Conservation (phyloP, 2,329 filamentous ascomycete species). For the Lithohypha guttulata region DNA sequence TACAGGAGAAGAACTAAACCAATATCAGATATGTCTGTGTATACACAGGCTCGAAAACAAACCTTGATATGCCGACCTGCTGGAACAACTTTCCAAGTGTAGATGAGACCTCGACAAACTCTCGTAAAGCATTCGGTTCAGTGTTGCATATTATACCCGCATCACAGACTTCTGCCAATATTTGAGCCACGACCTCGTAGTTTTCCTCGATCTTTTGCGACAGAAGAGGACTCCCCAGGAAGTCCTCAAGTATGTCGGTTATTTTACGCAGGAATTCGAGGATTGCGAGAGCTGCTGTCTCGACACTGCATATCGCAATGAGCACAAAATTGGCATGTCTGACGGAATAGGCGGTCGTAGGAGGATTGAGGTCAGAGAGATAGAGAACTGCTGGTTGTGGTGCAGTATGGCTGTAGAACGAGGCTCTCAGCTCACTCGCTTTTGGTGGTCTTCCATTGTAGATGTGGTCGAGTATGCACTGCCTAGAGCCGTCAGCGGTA, state of each 20-base stretch:
- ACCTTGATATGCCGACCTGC: conserved; percentile 74
- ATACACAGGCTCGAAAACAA: conserved; percentile 15
- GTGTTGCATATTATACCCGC: conserved; percentile 80
- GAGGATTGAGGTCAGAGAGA: conserved; percentile 67
- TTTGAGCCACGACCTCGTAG: conserved; percentile 88
- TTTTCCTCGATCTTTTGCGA: conserved; percentile 76
- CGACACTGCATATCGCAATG: conserved; percentile 70
- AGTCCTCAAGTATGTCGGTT: conserved; percentile 87
- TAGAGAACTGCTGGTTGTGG: conserved; percentile 82
- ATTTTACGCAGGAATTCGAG: conserved; percentile 92
- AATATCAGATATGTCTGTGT: not conserved
- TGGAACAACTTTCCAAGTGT: conserved; percentile 82
- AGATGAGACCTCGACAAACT: conserved; percentile 83
- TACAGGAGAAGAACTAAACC: conserved; percentile 31
- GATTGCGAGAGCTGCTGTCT: conserved; percentile 78
- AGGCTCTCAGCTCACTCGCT: conserved; percentile 64
- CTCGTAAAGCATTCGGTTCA: conserved; percentile 82
- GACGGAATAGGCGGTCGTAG: conserved; percentile 80
- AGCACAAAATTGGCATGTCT: conserved; percentile 80
- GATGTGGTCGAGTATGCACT: conserved; percentile 74
- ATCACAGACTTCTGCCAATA: conserved; percentile 94
- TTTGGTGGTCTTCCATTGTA: conserved; percentile 75
- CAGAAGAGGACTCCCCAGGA: conserved; percentile 76
- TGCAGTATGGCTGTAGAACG: conserved; percentile 71
- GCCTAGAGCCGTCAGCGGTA: conserved; percentile 41